Percentiles rank a stretch among this genome's conserved stretches.
Evolutionary conservation across 2,329 filamentous ascomycete genomes (phyloP).

Genomic region (Pseudogymnoascus verrucosus): DNA sequence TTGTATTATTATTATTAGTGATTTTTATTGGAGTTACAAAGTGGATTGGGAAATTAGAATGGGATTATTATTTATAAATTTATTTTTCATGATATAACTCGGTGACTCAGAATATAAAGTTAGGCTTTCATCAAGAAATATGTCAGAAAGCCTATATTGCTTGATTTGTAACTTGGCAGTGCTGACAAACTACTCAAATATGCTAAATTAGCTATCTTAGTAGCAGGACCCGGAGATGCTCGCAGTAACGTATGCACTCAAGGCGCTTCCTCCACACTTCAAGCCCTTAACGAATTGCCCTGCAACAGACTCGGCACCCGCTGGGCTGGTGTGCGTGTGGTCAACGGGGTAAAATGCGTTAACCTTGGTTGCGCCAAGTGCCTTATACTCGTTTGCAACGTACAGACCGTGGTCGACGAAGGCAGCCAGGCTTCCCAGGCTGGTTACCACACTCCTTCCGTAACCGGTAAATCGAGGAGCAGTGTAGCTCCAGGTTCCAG

Average conservation of each 20-base stretch:
- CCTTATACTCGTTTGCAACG: constrained; percentile 41
- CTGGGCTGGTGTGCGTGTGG: constrained; percentile 52
- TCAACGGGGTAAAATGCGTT: constrained; percentile 47
- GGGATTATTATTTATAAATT: neutral
- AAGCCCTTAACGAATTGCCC: constrained; percentile 49
- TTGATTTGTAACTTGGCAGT: neutral
- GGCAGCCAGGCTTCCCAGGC: constrained; percentile 30
- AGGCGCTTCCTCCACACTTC: constrained; percentile 18
- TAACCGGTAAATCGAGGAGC: constrained; percentile 51
- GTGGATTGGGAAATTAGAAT: neutral
- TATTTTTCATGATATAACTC: neutral
- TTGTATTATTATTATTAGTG: neutral
- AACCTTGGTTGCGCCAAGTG: constrained; percentile 38
- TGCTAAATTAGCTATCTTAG: constrained; percentile 9
- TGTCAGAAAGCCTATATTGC: neutral
- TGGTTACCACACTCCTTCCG: constrained; percentile 36
- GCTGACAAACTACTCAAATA: neutral
- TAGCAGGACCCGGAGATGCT: constrained; percentile 22
- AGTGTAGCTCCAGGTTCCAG: constrained; percentile 38
- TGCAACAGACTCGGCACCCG: constrained; percentile 45
- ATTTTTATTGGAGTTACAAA: neutral
- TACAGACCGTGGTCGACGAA: constrained; percentile 54
- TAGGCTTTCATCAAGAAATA: neutral
- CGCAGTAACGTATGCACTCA: constrained; percentile 20
- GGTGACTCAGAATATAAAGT: neutral